Conservation (phyloP, 208 protist species). For the Trypanosomatidae sp. region DNA sequence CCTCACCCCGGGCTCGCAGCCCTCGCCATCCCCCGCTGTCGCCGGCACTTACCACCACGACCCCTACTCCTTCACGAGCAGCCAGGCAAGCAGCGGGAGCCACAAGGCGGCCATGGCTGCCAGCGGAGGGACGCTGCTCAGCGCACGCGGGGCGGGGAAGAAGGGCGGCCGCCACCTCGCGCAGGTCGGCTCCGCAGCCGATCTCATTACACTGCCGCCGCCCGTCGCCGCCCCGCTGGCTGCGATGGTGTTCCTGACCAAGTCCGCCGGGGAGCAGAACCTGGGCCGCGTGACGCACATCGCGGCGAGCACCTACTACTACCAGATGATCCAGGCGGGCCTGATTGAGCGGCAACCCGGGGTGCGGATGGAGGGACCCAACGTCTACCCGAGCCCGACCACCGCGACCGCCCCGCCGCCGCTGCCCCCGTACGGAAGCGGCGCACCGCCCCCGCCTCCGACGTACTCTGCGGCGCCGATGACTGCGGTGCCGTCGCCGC, state of each 20-base stretch:
- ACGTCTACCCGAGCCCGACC: slow-evolving; percentile 5
- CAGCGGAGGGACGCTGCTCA: slow-evolving; percentile 24
- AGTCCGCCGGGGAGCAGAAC: slow-evolving; percentile 87
- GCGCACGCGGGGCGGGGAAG: slow-evolving; percentile 10
- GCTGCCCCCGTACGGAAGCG: not conserved
- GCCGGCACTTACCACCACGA: slow-evolving; percentile 40
- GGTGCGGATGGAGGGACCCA: slow-evolving; percentile 18
- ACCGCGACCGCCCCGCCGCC: not conserved
- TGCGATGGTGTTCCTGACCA: slow-evolving; percentile 83
- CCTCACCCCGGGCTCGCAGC: slow-evolving; percentile 23
- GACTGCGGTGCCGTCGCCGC: not conserved
- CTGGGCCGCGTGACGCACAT: slow-evolving; percentile 77
- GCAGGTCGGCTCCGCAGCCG: slow-evolving; percentile 4
- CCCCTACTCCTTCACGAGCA: slow-evolving; percentile 35
- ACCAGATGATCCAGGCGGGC: slow-evolving; percentile 72
- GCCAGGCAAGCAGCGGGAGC: slow-evolving; percentile 22
- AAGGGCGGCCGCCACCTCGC: slow-evolving; percentile 15
- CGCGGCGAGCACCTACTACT: slow-evolving; percentile 81
- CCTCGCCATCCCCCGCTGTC: too few species aligned
- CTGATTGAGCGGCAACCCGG: slow-evolving; percentile 42
- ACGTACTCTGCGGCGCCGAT: slow-evolving; percentile 9
- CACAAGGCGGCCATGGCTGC: not conserved
- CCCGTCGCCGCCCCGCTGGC: slow-evolving; percentile 75
- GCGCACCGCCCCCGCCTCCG: not conserved
- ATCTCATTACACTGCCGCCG: slow-evolving; percentile 51